phyloP scores from a whole-genome alignment of 2,329 filamentous ascomycete species.

The Alternaria sp. region DNA sequence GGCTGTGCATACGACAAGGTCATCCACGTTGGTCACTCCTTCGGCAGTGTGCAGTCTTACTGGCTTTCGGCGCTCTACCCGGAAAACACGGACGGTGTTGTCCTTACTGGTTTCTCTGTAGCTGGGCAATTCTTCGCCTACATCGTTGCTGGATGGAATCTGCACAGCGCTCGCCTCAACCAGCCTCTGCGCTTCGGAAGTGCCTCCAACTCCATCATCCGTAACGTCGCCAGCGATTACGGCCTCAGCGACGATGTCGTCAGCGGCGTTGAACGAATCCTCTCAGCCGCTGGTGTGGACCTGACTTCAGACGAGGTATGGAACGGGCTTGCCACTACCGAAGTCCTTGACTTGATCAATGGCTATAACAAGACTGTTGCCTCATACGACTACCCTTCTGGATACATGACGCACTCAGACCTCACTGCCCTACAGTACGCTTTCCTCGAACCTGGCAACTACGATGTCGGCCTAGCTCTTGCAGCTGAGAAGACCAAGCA shows the following conservation, averaged over 20 bases:
- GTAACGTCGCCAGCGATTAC: conserved; percentile 21
- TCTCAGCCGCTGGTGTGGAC: conserved; percentile 26
- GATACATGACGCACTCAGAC: conserved; percentile 63
- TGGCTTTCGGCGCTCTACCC: conserved; percentile 63
- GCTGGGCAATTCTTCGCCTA: conserved; percentile 55
- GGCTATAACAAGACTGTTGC: conserved; percentile 40
- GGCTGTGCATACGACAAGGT: conserved; percentile 54
- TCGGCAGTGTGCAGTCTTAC: conserved; percentile 68
- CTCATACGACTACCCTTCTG: conserved; percentile 51
- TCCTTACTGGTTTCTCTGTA: conserved; percentile 68
- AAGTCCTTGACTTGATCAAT: conserved; percentile 42
- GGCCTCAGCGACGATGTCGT: conserved; percentile 25
- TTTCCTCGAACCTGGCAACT: conserved; percentile 60
- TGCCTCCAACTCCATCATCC: conserved; percentile 25
- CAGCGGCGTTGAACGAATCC: conserved; percentile 28
- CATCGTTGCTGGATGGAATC: conserved; percentile 59
- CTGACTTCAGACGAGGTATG: conserved; percentile 34
- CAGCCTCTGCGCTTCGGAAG: conserved; percentile 54
- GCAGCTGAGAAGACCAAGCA: conserved; percentile 60
- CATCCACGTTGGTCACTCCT: conserved; percentile 70
- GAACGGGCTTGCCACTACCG: conserved; percentile 42
- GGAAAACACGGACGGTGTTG: conserved; percentile 63
- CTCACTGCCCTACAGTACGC: conserved; percentile 61
- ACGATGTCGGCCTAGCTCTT: conserved; percentile 63
- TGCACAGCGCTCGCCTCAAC: conserved; percentile 57